Evolutionary conservation across 768 basidiomycete species (phyloP), one percentile per base, ranked within the genome.

Genomic region (Rhizopogon roseolus): DNA sequence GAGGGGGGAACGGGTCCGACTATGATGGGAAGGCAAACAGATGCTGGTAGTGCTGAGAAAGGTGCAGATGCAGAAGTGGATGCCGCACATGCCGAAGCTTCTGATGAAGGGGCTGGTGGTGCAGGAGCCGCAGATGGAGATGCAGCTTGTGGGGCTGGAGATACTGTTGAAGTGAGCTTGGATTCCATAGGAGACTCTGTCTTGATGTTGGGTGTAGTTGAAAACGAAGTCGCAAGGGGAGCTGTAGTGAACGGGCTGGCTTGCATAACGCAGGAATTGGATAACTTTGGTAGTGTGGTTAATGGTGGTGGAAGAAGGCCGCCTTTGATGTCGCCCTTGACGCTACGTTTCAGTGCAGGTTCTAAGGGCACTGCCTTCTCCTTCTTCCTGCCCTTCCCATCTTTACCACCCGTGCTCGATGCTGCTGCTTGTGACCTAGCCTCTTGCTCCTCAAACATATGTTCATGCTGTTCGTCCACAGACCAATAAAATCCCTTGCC

Each of bases 401-500:
- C 77, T 57, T 74, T 75, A 29, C 73, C 74, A 42, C 57, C 67
- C 57, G 42, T 56, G 46, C 62, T 17, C 17, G 46, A 39, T 61
- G 64, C 16, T 6, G 54, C 48, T 6, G 60, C 69, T 71, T 61
- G 71, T 54, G 61, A 62, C 50, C 81, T 82, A 19, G 73, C 74
- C 56, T 88, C 86, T 61, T 87, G 86, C 57, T 88, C 86, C 64
- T 86, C 83, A 41, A 91, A 80, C 36, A 75, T 75, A 54, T 83
- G 84, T 50, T 84, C 80, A 64, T 78, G 77, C 52, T 82, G 79
- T 41, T 87, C 85, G 62, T 96, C 94, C 32, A 97, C 76, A 17
- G 88, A 87, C 95, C 95, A 98, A 58, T 93, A 92, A 59, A 86
- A 93, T 2, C 94, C 95, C 67, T 96, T 97, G 8, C 91, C 89